Conservation (phyloP, 1,284 basidiomycete genomes). For the Ustilago bromivora region DNA sequence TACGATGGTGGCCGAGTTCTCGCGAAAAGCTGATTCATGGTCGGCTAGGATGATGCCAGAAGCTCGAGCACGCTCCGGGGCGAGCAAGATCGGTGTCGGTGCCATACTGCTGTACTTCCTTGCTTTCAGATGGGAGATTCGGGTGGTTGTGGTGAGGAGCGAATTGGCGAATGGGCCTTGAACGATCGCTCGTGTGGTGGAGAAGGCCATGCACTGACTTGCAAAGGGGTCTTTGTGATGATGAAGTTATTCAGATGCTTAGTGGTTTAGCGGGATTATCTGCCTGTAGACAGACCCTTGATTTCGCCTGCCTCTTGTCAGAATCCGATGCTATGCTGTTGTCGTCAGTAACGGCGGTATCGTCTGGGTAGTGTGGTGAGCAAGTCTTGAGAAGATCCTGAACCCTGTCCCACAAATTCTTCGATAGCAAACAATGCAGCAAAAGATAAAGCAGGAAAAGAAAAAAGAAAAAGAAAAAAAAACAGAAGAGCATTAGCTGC, state of each 20-base stretch:
- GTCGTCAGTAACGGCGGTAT: background rate
- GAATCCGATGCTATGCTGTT: too few relatives aligned
- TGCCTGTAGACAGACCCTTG: too few relatives aligned
- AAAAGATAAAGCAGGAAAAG: background rate
- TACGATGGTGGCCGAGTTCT: constrained; percentile 67
- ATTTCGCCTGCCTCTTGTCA: too few relatives aligned
- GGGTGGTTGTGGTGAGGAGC: constrained; percentile 8
- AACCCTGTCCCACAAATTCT: background rate
- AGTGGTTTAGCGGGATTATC: too few relatives aligned
- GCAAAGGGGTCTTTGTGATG: background rate
- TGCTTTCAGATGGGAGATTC: background rate
- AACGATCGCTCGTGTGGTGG: constrained; percentile 25
- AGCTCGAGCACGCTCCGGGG: constrained; percentile 48
- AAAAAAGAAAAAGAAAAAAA: background rate
- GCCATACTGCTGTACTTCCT: constrained; percentile 53
- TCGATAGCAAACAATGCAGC: background rate
- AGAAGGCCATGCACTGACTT: constrained; percentile 27
- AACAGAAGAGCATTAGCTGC: background rate
- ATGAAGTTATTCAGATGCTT: too few relatives aligned
- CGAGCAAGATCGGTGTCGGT: constrained; percentile 61
- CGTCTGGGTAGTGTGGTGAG: background rate
- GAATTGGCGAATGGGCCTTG: constrained; percentile 6
- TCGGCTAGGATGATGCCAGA: constrained; percentile 59
- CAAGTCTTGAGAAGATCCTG: background rate
- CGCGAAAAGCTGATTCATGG: constrained; percentile 63